A percentile compares a stretch with the other conserved stretches of the same genome.
phyloP scores from a whole-genome alignment of 768 basidiomycete genomes.

The Cyathus striatus region DNA sequence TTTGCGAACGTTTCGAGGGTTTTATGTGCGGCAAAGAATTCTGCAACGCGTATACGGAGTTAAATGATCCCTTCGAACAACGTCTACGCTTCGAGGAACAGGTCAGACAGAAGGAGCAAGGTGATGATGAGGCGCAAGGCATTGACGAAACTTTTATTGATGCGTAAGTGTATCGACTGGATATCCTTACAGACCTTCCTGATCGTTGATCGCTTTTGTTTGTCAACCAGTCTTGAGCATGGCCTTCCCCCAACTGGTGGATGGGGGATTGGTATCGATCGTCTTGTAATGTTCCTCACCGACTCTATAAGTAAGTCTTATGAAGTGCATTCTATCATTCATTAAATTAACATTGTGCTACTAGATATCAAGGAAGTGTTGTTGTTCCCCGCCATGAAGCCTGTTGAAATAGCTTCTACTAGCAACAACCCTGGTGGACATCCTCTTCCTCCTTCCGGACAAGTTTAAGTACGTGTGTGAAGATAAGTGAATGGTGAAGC shows the following conservation, averaged over 20 bases:
- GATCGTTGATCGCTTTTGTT: no score
- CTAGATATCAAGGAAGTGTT: constrained; percentile 95
- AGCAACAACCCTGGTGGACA: constrained; percentile 15
- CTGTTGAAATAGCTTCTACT: constrained; percentile 44
- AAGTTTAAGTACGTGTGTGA: no score
- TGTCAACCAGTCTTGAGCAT: constrained; percentile 93
- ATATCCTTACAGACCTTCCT: constrained; percentile 3
- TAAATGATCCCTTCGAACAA: constrained; percentile 99
- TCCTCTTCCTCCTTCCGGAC: constrained; percentile 24
- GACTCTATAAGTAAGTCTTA: constrained; percentile 78
- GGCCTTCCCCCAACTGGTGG: constrained; percentile 97
- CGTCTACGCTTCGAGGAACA: constrained; percentile 94
- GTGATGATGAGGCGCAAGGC: constrained; percentile 97
- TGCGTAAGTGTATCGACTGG: constrained; percentile 53
- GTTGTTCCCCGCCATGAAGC: constrained; percentile 97
- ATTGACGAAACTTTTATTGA: constrained; percentile 95
- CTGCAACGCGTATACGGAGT: constrained; percentile 98
- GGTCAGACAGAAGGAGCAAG: constrained; percentile 90
- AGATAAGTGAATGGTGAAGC: no score
- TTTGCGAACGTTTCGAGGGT: constrained; percentile 98
- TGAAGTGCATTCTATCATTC: not conserved
- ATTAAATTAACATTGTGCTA: constrained; percentile 2
- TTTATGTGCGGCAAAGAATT: constrained; percentile 99
- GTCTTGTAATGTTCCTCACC: constrained; percentile 97
- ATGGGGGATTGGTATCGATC: constrained; percentile 95